Conservation (phyloP, 345 rosid genomes). For the Dipteronia sinensis region DNA sequence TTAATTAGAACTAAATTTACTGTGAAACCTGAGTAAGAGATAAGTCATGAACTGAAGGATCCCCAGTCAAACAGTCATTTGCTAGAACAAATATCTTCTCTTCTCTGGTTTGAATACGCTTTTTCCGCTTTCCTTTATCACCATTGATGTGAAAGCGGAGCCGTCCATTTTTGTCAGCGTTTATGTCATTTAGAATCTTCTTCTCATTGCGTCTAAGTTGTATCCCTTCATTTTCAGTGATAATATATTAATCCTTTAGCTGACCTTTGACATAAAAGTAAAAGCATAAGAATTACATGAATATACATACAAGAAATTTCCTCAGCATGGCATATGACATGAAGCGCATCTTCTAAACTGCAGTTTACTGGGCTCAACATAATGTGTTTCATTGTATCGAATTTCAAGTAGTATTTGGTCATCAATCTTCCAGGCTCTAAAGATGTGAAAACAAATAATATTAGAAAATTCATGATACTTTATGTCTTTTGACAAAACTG, state of each 20-base stretch:
- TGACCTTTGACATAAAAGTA: slow-evolving; percentile 2
- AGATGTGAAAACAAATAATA: slow-evolving; percentile 15
- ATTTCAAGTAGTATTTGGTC: slow-evolving; percentile 95
- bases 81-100: slow-evolving; percentile 89
- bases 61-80: slow-evolving; percentile 96
- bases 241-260: slow-evolving; percentile 5
- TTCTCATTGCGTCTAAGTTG: slow-evolving; percentile 97
- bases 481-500: slow-evolving; percentile 12
- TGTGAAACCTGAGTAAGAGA: slow-evolving; percentile 82
- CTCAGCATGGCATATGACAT: slow-evolving; percentile 75
- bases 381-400: slow-evolving; percentile 87
- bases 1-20: neutral
- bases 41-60: slow-evolving; percentile 84
- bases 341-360: slow-evolving; percentile 80
- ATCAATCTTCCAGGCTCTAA: slow-evolving; percentile 93
- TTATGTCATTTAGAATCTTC: slow-evolving; percentile 87
- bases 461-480: slow-evolving; percentile 13
- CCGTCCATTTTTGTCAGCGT: slow-evolving; percentile 74
- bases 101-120: slow-evolving; percentile 88
- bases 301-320: slow-evolving; percentile 84
- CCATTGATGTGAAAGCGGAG: slow-evolving; percentile 84
- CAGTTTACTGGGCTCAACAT: slow-evolving; percentile 66
- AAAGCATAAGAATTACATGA: slow-evolving; percentile 13
- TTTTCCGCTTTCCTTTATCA: slow-evolving; percentile 86
- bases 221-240: slow-evolving; percentile 74